Conservation (phyloP, 2,329 filamentous ascomycete species). For the Onygenales sp. region DNA sequence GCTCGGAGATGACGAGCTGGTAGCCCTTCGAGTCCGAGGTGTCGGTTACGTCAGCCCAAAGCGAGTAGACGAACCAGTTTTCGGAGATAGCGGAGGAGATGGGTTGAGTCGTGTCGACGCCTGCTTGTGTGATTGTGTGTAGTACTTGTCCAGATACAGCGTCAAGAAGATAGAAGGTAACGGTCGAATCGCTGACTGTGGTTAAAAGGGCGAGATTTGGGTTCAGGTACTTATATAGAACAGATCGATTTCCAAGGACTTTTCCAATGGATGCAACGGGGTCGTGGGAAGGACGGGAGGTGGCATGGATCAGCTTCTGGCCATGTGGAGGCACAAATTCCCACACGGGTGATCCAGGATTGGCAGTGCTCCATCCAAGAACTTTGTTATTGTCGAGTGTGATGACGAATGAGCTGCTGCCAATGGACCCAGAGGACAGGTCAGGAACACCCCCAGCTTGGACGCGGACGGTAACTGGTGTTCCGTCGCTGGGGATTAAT, state of each 20-base stretch:
- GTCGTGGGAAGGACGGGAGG: slow-evolving; percentile 63
- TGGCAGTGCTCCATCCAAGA: slow-evolving; percentile 32
- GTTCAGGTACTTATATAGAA: slow-evolving; percentile 95
- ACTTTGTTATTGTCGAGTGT: slow-evolving; percentile 31
- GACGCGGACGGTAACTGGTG: slow-evolving; percentile 22
- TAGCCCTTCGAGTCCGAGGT: slow-evolving; percentile 60
- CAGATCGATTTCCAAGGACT: slow-evolving; percentile 82
- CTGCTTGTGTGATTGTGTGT: slow-evolving; percentile 58
- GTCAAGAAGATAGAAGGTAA: slow-evolving; percentile 73
- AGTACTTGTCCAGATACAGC: slow-evolving; percentile 76
- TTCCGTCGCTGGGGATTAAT: slow-evolving; percentile 17
- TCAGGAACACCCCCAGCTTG: slow-evolving; percentile 24
- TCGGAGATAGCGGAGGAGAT: slow-evolving; percentile 75
- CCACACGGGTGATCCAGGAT: slow-evolving; percentile 51
- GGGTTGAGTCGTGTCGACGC: slow-evolving; percentile 63
- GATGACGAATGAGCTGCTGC: slow-evolving; percentile 28
- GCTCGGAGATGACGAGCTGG: slow-evolving; percentile 74
- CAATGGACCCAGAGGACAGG: slow-evolving; percentile 20
- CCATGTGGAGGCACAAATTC: slow-evolving; percentile 57
- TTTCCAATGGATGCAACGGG: slow-evolving; percentile 91
- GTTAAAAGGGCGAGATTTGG: slow-evolving; percentile 74
- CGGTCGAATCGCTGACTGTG: slow-evolving; percentile 51
- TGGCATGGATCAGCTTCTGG: slow-evolving; percentile 60
- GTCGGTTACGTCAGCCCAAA: slow-evolving; percentile 48
- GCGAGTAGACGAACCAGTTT: slow-evolving; percentile 91